Conservation (phyloP, 2,329 filamentous ascomycete species). For the Karstenula rhodostoma region DNA sequence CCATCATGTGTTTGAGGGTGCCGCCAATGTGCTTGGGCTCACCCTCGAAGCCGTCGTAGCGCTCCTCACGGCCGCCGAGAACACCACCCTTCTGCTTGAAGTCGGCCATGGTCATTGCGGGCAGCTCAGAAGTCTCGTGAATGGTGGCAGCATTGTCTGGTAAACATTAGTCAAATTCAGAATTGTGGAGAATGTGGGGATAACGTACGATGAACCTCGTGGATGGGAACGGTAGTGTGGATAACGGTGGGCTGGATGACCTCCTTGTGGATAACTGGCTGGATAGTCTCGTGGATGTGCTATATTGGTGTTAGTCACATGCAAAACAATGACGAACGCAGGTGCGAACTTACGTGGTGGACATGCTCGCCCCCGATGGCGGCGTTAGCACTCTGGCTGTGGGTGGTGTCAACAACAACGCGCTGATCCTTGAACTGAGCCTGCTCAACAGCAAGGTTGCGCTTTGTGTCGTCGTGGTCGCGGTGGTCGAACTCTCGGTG, state of each 20-base stretch:
- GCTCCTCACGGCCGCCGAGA: slow-evolving; percentile 63
- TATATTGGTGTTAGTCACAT: slow-evolving; percentile 25
- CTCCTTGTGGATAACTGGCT: slow-evolving; percentile 76
- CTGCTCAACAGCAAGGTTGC: slow-evolving; percentile 56
- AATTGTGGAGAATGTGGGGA: too few relatives aligned
- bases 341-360: slow-evolving; percentile 57
- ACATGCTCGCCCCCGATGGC: slow-evolving; percentile 68
- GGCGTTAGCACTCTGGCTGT: slow-evolving; percentile 59
- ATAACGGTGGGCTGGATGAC: slow-evolving; percentile 72
- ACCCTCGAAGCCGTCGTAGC: slow-evolving; percentile 68
- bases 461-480: slow-evolving; percentile 53
- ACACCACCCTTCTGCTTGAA: slow-evolving; percentile 66
- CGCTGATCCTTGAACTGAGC: slow-evolving; percentile 63
- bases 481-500: slow-evolving; percentile 70
- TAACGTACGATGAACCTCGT: slow-evolving; percentile 69
- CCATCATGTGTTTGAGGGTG: slow-evolving; percentile 23
- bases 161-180: background rate
- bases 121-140: slow-evolving; percentile 70
- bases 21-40: slow-evolving; percentile 62
- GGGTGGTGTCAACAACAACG: slow-evolving; percentile 56
- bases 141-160: slow-evolving; percentile 68
- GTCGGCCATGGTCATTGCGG: slow-evolving; percentile 70
- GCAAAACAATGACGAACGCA: background rate
- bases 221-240: slow-evolving; percentile 76
- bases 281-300: slow-evolving; percentile 72